A percentile compares a stretch with the other conserved stretches of the same genome.
phyloP scores from a whole-genome alignment of 2,329 filamentous ascomycete species.

The Diaporthe citrichinensis region DNA sequence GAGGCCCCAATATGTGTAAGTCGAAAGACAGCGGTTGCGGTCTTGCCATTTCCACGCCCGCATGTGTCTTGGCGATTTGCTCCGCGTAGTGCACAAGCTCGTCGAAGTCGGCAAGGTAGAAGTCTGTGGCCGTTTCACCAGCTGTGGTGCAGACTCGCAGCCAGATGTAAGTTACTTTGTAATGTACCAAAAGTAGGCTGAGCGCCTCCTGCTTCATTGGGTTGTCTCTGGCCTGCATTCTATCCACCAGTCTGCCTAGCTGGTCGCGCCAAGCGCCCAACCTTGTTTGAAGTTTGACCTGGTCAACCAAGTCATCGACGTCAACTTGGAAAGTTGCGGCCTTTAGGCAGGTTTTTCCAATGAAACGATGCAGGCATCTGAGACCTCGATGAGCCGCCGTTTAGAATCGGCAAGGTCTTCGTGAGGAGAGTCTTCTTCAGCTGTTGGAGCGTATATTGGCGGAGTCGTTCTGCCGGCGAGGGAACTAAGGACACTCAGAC shows the following conservation, averaged over 20 bases:
- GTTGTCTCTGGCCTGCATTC: not conserved
- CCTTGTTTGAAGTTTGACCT: conserved; percentile 10
- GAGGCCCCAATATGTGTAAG: not conserved
- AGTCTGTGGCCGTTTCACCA: conserved; percentile 2
- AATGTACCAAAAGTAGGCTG: conserved; percentile 23
- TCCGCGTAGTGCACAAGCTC: not conserved
- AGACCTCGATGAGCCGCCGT: not conserved
- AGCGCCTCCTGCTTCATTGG: not conserved
- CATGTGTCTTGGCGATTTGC: not conserved
- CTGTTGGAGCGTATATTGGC: not conserved
- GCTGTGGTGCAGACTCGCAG: conserved; percentile 23
- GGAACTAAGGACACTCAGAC: not conserved
- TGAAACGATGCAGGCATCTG: conserved; percentile 5
- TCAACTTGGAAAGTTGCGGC: not conserved
- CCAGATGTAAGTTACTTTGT: conserved; percentile 26
- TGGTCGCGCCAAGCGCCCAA: not conserved
- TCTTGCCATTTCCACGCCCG: not conserved
- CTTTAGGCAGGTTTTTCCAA: not conserved
- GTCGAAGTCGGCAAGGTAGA: not conserved
- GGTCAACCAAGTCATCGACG: not conserved
- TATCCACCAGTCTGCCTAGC: not conserved
- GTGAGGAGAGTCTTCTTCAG: conserved; percentile 1
- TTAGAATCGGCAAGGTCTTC: not conserved
- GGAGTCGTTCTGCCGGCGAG: not conserved
- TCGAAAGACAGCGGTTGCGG: conserved; percentile 7